Base-by-base conservation (phyloP, 164 flowering plant genomes). In the Nelumbo lutea region DNA sequence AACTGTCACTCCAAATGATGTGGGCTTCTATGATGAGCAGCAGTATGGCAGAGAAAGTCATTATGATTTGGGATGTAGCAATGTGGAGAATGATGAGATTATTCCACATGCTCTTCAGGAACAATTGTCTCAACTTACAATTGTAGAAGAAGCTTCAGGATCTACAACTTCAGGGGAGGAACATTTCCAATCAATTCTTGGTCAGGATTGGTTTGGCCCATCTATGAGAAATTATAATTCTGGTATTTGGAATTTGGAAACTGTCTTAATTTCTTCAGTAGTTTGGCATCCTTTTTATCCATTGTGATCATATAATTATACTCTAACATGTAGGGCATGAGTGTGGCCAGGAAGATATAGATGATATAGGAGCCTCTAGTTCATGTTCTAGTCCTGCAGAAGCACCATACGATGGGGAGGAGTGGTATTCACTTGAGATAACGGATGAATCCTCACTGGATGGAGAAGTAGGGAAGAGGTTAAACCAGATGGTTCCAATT, bases 391-490 rank as follows among this genome's bases (percentile, higher is more conserved):
- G 90, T 70, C 90, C 88, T 53, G 83, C 70, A 50, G 83, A 80
- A 68, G 76, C 73, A 50, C 63, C 79, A 50, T 80, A 80, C 77
- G 83, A 82, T 69, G 85, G 79, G 52, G 93, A 83, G 56, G 91
- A 88, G 27, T 84, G 80, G 73, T 69, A 72, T 76, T 73, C 82
- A 39, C 69, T 86, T 56, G 91, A 85, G 66, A 69, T 83, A 63
- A 73, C 83, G 38, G 93, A 91, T 81, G 95, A 82, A 63, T 77
- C 75, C 72, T 73, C 69, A 9, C 75, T 85, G 52, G 96, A 94
- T 76, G 96, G 85, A 46, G 98, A 94, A 86, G 86, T 88, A 14
- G 86, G 83, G 69, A 86, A 83, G 83, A 86, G 88, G 72, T 78
- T 94, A 76, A 80, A 85, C 79, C 91, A 90, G 75, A 82, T 91